phyloP scores from a whole-genome alignment of 768 basidiomycete genomes.

The Agrocybe chaxingu region DNA sequence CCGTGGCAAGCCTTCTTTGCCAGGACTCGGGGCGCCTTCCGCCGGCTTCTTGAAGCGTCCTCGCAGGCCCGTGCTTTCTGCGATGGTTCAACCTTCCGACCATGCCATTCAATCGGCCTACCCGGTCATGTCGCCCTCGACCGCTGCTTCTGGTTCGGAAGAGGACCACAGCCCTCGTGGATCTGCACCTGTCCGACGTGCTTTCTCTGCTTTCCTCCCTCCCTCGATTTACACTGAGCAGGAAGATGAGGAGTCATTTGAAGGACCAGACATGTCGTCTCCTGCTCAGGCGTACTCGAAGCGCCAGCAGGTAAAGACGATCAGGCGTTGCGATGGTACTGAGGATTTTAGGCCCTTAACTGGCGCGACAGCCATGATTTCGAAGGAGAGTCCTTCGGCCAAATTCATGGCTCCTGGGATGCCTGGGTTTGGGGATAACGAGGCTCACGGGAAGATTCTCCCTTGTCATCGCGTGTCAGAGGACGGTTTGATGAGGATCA shows the following conservation, averaged over 20 bases:
- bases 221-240: conserved; percentile 53
- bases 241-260: conserved; percentile 57
- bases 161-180: conserved; percentile 30
- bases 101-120: conserved; percentile 38
- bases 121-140: conserved; percentile 30
- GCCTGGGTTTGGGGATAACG: conserved; percentile 90
- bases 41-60: conserved; percentile 53
- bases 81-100: conserved; percentile 50
- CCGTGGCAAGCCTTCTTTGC: conserved; percentile 50
- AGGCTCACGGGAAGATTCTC: conserved; percentile 87
- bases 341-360: conserved; percentile 76
- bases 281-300: conserved; percentile 80
- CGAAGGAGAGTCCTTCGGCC: conserved; percentile 55
- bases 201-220: conserved; percentile 71
- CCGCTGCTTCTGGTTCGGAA: conserved; percentile 14
- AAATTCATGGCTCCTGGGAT: conserved; percentile 60
- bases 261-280: conserved; percentile 69
- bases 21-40: conserved; percentile 53
- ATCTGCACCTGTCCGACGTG: conserved; percentile 58
- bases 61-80: conserved; percentile 66
- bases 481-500: conserved; percentile 94
- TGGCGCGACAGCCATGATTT: conserved; percentile 54
- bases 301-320: conserved; percentile 73
- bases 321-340: conserved; percentile 77
- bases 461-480: conserved; percentile 93